Base-by-base conservation (phyloP, 441 rosid genomes). In the Iberis amara region DNA sequence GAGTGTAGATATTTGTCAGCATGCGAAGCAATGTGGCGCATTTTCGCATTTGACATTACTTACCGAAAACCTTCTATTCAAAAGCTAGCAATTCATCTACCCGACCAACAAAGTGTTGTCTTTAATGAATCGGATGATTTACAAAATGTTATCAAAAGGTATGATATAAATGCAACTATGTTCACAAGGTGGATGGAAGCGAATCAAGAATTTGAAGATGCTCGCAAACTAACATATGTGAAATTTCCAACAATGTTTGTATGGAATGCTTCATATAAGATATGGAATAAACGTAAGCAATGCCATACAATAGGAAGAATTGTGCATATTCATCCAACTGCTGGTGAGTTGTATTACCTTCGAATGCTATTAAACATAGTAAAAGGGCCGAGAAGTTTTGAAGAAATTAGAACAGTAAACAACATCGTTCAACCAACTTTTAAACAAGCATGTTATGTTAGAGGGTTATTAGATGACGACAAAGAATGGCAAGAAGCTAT, bases 31-130 rank as follows among this genome's bases (percentile, higher is more conserved):
- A 37, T 37, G 40, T 37, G 40, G 40, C 11, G 14, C 4, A 37
- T 37, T n/a, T 37, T 37, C 11, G 7, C 12, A 4, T 72, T 72
- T 39, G 36, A 46, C 0, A 68, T 72, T 0, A 57, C 55, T 18
- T 47, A 26, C 18, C 11, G 64, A 5, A 11, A 36, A 1, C 65
- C 68, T 0, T 3, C 21, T 0, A 54, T 72, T 7, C n/a, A 30
- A 6, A 18, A 61, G 3, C 8, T 72, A 1, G 0, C 31, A 0
- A 30, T 68, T 4, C 62, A 64, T 28, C n/a, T 73, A 0, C 38
- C 44, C 2, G 0, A 14, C 3, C 13, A 65, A 7, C 49, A 73
- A 11, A 3, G 8, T 3, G 10, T 73, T 0, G 2, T 26, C 0
- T 68, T 44, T n/a, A 6, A 11, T 0, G 53, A 35, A 0, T 0